These are phyloP conservation scores for Pyrenophora tritici-repentis DNA, from an alignment of 2,329 filamentous ascomycete species.

Conservation along the genomic window DNA sequence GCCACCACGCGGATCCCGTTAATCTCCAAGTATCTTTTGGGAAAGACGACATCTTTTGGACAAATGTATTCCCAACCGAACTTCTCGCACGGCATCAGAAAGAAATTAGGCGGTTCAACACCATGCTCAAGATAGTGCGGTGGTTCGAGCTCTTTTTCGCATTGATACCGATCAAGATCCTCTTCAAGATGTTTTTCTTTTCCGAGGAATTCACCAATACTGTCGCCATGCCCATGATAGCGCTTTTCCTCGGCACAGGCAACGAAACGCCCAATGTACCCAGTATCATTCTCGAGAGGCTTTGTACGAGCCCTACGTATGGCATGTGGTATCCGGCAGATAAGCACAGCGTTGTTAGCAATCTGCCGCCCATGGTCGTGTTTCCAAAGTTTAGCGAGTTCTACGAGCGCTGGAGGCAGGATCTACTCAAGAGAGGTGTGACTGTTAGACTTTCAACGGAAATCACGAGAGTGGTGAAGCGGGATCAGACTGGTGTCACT, in stretches of 20 bases:
- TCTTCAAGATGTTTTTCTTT: constrained; percentile 71
- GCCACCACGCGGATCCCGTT: constrained; percentile 61
- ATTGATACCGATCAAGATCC: constrained; percentile 64
- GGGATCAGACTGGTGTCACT: constrained; percentile 58
- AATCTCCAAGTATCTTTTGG: constrained; percentile 67
- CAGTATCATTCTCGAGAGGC: constrained; percentile 64
- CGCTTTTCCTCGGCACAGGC: constrained; percentile 74
- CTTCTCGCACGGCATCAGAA: constrained; percentile 60
- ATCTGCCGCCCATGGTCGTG: constrained; percentile 62
- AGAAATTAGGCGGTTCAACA: constrained; percentile 61
- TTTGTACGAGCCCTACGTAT: constrained; percentile 59
- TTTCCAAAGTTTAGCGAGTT: constrained; percentile 67
- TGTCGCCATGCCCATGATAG: constrained; percentile 72
- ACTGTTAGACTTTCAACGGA: constrained; percentile 62
- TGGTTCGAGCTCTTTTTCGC: constrained; percentile 66
- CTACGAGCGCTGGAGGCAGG: constrained; percentile 63
- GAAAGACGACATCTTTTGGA: constrained; percentile 68
- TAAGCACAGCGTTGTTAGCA: constrained; percentile 54
- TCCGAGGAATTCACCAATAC: constrained; percentile 71
- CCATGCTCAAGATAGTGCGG: constrained; percentile 61
- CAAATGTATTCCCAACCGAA: constrained; percentile 66
- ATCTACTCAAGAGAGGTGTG: constrained; percentile 60
- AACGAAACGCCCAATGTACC: constrained; percentile 76
- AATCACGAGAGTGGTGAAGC: constrained; percentile 57
- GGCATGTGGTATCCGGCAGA: constrained; percentile 64